phyloP scores from a whole-genome alignment of 2,329 filamentous ascomycete species.

The Calonectria naviculata region DNA sequence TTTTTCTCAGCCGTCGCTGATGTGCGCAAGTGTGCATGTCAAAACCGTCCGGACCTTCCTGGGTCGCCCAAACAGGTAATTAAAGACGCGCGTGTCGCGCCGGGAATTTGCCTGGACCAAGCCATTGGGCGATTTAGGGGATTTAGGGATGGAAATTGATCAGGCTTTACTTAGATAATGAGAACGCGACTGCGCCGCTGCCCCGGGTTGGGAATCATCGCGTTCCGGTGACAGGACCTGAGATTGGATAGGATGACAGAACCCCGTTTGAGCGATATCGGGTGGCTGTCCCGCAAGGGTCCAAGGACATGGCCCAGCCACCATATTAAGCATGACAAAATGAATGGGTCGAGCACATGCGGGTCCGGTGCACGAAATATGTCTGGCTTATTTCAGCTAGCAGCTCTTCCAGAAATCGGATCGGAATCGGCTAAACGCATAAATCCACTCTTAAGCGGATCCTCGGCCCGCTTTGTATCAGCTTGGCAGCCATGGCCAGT shows the following conservation, averaged over 20 bases:
- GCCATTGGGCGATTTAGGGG: slow-evolving; percentile 3
- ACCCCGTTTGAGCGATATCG: slow-evolving; percentile 6
- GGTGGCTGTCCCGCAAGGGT: neutral
- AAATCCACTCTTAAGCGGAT: slow-evolving; percentile 15
- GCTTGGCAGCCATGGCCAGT: slow-evolving; percentile 8
- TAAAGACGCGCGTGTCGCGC: slow-evolving; percentile 5
- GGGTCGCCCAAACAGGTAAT: neutral
- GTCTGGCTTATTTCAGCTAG: slow-evolving; percentile 3
- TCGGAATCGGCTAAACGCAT: slow-evolving; percentile 9
- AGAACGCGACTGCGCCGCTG: slow-evolving; percentile 17
- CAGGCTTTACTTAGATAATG: slow-evolving; percentile 23
- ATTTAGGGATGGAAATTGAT: slow-evolving; percentile 7
- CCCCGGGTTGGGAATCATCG: slow-evolving; percentile 31
- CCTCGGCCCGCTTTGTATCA: slow-evolving; percentile 21
- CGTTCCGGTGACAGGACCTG: slow-evolving; percentile 29
- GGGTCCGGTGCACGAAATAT: neutral
- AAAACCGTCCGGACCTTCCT: neutral
- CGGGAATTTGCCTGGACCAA: neutral
- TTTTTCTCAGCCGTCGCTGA: neutral
- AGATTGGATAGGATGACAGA: slow-evolving; percentile 16
- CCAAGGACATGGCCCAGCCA: slow-evolving; percentile 21
- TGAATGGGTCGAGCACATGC: neutral
- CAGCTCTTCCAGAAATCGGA: slow-evolving; percentile 13
- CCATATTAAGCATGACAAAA: neutral
- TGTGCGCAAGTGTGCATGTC: slow-evolving; percentile 1